Percentiles rank a stretch among this genome's conserved stretches.
Conservation (phyloP, 306 rosid genomes). For the Abrus pulchellus region DNA sequence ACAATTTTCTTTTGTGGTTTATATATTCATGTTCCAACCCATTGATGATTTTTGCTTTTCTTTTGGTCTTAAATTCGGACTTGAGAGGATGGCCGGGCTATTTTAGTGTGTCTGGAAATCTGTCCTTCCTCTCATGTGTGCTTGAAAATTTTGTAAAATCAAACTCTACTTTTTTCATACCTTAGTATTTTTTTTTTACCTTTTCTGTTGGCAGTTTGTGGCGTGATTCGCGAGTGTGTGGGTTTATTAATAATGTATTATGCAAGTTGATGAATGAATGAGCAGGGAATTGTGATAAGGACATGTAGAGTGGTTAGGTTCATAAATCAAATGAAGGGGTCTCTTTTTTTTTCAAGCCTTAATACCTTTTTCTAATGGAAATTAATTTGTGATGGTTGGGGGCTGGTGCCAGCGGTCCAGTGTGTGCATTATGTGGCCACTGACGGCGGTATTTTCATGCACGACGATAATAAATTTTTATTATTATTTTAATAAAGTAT, state of each 20-base stretch:
- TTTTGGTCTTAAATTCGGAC: conserved; percentile 48
- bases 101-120: conserved; percentile 84
- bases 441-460: neutral
- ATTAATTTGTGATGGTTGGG: conserved; percentile 9
- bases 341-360: neutral
- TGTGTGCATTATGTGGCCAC: neutral
- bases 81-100: conserved; percentile 70
- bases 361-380: conserved; percentile 24
- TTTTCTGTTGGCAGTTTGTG: neutral
- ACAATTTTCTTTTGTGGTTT: conserved; percentile 40
- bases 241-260: neutral
- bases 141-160: conserved; percentile 45
- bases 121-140: conserved; percentile 45
- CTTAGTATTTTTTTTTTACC: neutral
- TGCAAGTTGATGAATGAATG: conserved; percentile 33
- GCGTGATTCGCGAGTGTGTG: conserved; percentile 30
- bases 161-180: conserved; percentile 18
- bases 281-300: conserved; percentile 29
- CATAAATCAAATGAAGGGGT: conserved; percentile 39
- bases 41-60: conserved; percentile 39
- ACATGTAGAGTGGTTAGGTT: conserved; percentile 10
- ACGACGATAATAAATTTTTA: too few relatives aligned
- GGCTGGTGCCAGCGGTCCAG: conserved; percentile 22
- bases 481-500: too few relatives aligned
- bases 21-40: conserved; percentile 39